Evolutionary conservation across 2,329 filamentous ascomycete genomes (phyloP).

Genomic region (Fusarium phyllophilum): DNA sequence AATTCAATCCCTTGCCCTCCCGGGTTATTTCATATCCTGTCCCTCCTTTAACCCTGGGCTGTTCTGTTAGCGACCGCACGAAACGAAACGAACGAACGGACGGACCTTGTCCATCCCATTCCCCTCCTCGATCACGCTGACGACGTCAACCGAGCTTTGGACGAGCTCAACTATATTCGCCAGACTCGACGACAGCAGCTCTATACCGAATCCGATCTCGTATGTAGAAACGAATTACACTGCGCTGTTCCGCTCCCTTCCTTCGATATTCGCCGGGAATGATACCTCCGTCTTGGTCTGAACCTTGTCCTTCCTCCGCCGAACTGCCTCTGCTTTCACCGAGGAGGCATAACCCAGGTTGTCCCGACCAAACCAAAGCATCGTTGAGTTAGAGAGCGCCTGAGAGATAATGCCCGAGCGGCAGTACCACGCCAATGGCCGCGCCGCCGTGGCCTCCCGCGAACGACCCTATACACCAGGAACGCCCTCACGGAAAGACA

Average conservation of each 20-base stretch:
- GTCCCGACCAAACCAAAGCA: slow-evolving; percentile 11
- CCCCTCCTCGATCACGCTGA: slow-evolving; percentile 33
- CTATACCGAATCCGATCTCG: slow-evolving; percentile 26
- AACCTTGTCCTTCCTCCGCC: slow-evolving; percentile 20
- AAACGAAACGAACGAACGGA: slow-evolving; percentile 28
- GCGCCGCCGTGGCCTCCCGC: slow-evolving; percentile 53
- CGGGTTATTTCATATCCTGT: slow-evolving; percentile 27
- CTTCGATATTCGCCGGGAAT: slow-evolving; percentile 42
- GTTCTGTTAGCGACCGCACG: slow-evolving; percentile 32
- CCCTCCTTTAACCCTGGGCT: slow-evolving; percentile 25
- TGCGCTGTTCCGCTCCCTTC: slow-evolving; percentile 21
- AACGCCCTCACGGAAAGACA: slow-evolving; percentile 72
- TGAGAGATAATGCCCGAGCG: slow-evolving; percentile 49
- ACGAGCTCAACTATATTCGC: slow-evolving; percentile 8
- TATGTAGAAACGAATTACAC: slow-evolving; percentile 38
- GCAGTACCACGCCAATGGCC: slow-evolving; percentile 55
- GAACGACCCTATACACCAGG: slow-evolving; percentile 60
- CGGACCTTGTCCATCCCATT: slow-evolving; percentile 1
- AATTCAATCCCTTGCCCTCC: slow-evolving; percentile 16
- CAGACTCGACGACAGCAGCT: not conserved
- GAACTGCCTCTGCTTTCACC: slow-evolving; percentile 21
- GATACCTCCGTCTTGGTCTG: slow-evolving; percentile 40
- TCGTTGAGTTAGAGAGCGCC: slow-evolving; percentile 24
- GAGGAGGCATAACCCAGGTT: slow-evolving; percentile 22
- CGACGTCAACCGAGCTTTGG: slow-evolving; percentile 24